phyloP scores from a whole-genome alignment of 768 basidiomycete species.

The Pleurotus citrinopileatus region DNA sequence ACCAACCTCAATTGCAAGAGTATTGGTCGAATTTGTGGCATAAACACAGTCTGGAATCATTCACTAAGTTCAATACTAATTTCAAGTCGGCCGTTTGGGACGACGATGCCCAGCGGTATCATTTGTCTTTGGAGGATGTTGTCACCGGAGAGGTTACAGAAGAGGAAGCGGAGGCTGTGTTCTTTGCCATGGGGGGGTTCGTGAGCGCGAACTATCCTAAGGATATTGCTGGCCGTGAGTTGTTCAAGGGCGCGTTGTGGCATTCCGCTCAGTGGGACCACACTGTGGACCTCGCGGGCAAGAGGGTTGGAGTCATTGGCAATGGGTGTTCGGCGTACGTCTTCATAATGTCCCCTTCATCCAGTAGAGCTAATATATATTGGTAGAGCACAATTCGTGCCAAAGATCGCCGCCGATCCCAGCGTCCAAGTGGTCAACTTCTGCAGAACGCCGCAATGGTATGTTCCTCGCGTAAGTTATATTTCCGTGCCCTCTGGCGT shows the following conservation, averaged over 20 bases:
- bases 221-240: conserved; percentile 38
- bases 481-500: too few species aligned
- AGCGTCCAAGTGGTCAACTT: conserved; percentile 54
- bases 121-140: conserved; percentile 33
- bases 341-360: not conserved
- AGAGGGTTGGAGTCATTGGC: conserved; percentile 58
- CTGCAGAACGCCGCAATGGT: conserved; percentile 61
- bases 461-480: conserved; percentile 42
- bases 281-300: conserved; percentile 47
- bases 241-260: conserved; percentile 48
- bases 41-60: conserved; percentile 38
- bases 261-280: conserved; percentile 59
- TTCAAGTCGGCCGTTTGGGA: conserved; percentile 47
- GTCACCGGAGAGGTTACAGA: conserved; percentile 30
- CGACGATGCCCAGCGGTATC: conserved; percentile 36
- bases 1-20: conserved; percentile 46
- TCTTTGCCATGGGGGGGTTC: conserved; percentile 52
- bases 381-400: conserved; percentile 62
- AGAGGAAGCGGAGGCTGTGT: conserved; percentile 40
- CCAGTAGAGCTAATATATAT: too few species aligned
- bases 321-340: conserved; percentile 61
- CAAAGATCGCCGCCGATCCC: conserved; percentile 46
- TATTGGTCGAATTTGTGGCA: conserved; percentile 49
- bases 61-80: conserved; percentile 38
- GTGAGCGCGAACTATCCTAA: conserved; percentile 42